Conservation (phyloP, 2,329 filamentous ascomycete species). For the Cryphonectria parasitica region DNA sequence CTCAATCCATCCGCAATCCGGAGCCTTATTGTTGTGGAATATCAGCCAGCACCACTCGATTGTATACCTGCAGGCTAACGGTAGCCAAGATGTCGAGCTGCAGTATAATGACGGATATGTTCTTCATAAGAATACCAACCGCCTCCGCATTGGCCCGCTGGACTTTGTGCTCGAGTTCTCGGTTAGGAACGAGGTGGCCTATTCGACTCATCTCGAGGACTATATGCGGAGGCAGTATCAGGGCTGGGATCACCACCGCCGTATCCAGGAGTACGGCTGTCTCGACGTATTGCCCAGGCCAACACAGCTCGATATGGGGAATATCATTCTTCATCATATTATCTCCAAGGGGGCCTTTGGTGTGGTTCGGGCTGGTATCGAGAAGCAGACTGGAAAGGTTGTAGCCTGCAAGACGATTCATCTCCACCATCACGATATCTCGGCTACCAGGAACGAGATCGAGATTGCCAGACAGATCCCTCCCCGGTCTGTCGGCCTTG, state of each 20-base stretch:
- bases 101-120: background rate
- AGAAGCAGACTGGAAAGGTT: conserved; percentile 19
- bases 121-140: conserved; percentile 9
- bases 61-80: conserved; percentile 5
- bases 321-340: conserved; percentile 25
- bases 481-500: too few relatives aligned
- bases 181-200: background rate
- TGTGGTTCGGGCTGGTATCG: conserved; percentile 22
- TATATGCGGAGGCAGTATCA: conserved; percentile 12
- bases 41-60: background rate
- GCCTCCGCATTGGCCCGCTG: conserved; percentile 6
- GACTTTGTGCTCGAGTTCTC: conserved; percentile 9
- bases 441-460: too few relatives aligned
- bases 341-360: conserved; percentile 27
- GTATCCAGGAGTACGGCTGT: background rate
- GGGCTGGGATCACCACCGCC: background rate
- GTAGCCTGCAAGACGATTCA: conserved; percentile 22
- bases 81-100: conserved; percentile 5
- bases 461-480: too few relatives aligned
- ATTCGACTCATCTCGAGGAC: background rate
- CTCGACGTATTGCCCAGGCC: conserved; percentile 5
- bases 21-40: background rate
- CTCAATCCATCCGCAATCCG: conserved; percentile 7
- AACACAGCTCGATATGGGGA: background rate
- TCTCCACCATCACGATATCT: background rate